Conservation (phyloP, 2,329 filamentous ascomycete genomes). For the Coleophoma cylindrospora region DNA sequence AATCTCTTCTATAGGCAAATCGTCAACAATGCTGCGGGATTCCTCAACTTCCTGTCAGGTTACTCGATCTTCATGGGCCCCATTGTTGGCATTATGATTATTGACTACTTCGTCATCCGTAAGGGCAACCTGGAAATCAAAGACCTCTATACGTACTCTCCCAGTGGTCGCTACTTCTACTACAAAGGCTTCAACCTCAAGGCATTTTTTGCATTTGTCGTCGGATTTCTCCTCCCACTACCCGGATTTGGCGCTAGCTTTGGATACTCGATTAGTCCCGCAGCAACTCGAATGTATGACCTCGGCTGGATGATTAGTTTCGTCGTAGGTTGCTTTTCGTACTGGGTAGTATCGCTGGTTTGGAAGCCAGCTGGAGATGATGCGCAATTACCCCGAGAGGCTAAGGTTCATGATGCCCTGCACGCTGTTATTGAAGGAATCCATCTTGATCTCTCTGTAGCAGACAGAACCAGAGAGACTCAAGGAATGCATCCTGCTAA, state of each 20-base stretch:
- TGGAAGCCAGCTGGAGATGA: not conserved
- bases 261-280: not conserved
- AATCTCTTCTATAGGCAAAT: conserved; percentile 25
- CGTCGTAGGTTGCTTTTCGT: not conserved
- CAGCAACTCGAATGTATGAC: not conserved
- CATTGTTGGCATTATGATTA: conserved; percentile 29
- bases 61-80: conserved; percentile 24
- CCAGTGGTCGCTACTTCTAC: conserved; percentile 2
- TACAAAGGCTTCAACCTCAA: not conserved
- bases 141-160: conserved; percentile 29
- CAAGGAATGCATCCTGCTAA: no score
- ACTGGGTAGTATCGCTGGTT: not conserved
- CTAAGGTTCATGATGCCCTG: no score
- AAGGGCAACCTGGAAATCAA: conserved; percentile 19
- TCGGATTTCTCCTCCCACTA: conserved; percentile 17
- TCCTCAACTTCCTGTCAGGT: not conserved
- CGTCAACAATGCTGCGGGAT: conserved; percentile 15
- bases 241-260: not conserved
- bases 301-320: not conserved
- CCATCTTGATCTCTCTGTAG: no score
- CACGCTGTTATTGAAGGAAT: no score
- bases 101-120: conserved; percentile 30
- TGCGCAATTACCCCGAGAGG: not conserved
- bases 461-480: no score
- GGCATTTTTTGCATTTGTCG: conserved; percentile 10